Percentiles rank a stretch among this genome's conserved stretches.
Evolutionary conservation across 2,329 filamentous ascomycete genomes (phyloP).

Genomic region (Ophiognomonia clavigignenti-juglandacearum): DNA sequence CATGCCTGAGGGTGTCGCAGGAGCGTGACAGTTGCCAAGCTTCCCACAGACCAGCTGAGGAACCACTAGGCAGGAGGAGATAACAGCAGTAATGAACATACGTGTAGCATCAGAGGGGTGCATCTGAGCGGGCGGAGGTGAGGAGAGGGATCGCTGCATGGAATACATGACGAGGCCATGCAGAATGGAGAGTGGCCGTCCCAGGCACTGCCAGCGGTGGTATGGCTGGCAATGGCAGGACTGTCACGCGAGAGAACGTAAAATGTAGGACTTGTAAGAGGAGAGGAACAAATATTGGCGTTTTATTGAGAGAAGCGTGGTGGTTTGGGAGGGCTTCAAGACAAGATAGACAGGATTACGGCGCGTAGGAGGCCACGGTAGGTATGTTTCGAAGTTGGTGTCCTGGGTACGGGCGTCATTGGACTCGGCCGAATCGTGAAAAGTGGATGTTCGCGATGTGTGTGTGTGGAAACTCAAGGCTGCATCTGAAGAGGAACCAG

Average conservation of each 20-base stretch:
- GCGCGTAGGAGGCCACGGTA: too few species aligned
- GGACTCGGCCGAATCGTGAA: neutral
- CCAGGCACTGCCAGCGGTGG: constrained; percentile 22
- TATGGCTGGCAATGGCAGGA: constrained; percentile 18
- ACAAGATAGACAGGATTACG: too few species aligned
- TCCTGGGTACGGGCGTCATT: constrained; percentile 2
- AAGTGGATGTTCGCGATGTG: neutral
- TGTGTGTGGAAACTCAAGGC: neutral
- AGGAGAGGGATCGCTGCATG: constrained; percentile 59
- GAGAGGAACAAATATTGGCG: neutral
- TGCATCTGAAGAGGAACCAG: neutral
- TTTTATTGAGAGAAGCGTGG: neutral
- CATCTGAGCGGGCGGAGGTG: constrained; percentile 57
- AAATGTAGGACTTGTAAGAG: neutral
- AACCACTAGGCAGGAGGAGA: neutral
- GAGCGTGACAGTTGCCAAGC: constrained; percentile 12
- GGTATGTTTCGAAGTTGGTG: neutral
- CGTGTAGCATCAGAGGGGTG: constrained; percentile 45
- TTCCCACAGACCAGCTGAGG: neutral
- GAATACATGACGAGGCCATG: constrained; percentile 54
- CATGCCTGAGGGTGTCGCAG: neutral
- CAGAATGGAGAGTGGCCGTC: constrained; percentile 22
- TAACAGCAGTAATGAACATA: constrained; percentile 39
- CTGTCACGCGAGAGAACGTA: constrained; percentile 7
- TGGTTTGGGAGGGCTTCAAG: too few species aligned